Percentiles rank a stretch among this genome's conserved stretches.
Conservation (phyloP, 768 basidiomycete genomes). For the Leccinellum albellum region DNA sequence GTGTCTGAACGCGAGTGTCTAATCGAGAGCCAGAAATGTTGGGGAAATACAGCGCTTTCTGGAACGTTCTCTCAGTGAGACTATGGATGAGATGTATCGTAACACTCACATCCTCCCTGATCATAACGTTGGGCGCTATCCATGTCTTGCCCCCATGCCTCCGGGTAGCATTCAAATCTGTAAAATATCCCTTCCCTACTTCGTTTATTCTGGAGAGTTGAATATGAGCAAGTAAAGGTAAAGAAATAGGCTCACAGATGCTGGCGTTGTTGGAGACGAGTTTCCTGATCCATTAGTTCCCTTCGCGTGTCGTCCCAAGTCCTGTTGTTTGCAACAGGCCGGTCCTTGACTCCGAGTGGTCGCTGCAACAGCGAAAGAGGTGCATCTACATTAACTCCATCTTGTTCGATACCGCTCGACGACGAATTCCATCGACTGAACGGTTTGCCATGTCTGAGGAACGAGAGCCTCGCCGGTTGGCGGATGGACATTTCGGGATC, state of each 20-base stretch:
- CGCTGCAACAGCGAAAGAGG: constrained; percentile 45
- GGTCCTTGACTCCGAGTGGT: constrained; percentile 73
- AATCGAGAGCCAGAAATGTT: constrained; percentile 75
- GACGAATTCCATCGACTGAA: constrained; percentile 21
- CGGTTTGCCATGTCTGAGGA: constrained; percentile 7
- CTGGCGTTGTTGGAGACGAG: constrained; percentile 63
- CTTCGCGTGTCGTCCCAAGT: constrained; percentile 60
- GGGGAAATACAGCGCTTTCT: constrained; percentile 93
- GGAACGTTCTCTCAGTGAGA: background rate
- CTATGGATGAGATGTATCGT: background rate
- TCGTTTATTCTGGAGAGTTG: constrained; percentile 47
- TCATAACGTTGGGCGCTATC: constrained; percentile 86
- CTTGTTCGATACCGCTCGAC: constrained; percentile 1
- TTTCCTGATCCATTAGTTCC: constrained; percentile 69
- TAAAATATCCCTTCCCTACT: constrained; percentile 80
- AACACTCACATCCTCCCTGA: constrained; percentile 77
- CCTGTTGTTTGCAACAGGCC: constrained; percentile 57
- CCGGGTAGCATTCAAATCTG: constrained; percentile 77
- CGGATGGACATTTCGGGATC: constrained; percentile 22
- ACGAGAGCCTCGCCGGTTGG: constrained; percentile 6
- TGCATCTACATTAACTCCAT: background rate
- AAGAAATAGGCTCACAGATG: constrained; percentile 42
- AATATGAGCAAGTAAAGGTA: background rate
- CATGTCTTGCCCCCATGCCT: constrained; percentile 90
- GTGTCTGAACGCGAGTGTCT: constrained; percentile 47